These are phyloP conservation scores for Yarrowia divulgata DNA, from an alignment of 805 yeast species.

Conservation along the genomic window DNA sequence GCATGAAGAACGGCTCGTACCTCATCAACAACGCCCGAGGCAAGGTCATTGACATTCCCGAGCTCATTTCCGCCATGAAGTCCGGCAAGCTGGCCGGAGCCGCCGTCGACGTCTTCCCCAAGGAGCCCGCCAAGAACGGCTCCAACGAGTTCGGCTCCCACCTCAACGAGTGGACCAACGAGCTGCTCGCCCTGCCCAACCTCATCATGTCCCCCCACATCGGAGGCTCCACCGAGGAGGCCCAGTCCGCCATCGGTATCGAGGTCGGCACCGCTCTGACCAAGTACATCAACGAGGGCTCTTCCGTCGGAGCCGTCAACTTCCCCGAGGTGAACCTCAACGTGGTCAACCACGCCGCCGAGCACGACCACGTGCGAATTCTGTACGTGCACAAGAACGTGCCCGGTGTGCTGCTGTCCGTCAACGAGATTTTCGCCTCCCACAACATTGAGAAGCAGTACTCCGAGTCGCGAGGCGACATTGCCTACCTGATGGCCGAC, in stretches of 20 bases:
- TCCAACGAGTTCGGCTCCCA: constrained; percentile 73
- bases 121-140: constrained; percentile 98
- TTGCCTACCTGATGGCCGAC: constrained; percentile 98
- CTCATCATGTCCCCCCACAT: constrained; percentile 95
- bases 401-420: constrained; percentile 98
- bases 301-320: constrained; percentile 93
- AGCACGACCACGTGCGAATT: constrained; percentile 83
- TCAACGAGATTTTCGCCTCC: constrained; percentile 90
- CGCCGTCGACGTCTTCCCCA: constrained; percentile 94
- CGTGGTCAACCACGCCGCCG: constrained; percentile 84
- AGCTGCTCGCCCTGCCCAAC: constrained; percentile 81
- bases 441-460: constrained; percentile 98
- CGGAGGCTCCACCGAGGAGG: constrained; percentile 99
- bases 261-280: constrained; percentile 91
- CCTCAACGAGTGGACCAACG: constrained; percentile 83
- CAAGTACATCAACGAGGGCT: constrained; percentile 95
- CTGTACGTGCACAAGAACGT: constrained; percentile 96
- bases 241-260: constrained; percentile 95
- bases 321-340: constrained; percentile 98
- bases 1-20: constrained; percentile 96
- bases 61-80: constrained; percentile 88
- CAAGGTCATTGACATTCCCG: constrained; percentile 95
- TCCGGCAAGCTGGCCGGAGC: constrained; percentile 96
- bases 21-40: constrained; percentile 97
- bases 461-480: constrained; percentile 95